Evolutionary conservation across 2,329 filamentous ascomycete species (phyloP).

Genomic region (Dothistroma pini): DNA sequence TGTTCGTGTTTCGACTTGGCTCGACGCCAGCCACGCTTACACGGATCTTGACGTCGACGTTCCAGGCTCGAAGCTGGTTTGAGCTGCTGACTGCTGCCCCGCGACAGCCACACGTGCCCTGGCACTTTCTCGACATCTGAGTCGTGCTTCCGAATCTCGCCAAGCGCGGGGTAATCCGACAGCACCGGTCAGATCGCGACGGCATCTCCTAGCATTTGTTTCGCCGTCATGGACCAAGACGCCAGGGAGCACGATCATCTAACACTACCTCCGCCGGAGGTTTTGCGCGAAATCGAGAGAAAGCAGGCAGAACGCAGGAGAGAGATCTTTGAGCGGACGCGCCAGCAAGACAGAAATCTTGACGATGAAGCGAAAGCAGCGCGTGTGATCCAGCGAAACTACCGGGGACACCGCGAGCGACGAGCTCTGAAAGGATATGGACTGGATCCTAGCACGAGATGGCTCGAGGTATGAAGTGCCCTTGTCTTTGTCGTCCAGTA

Average conservation of each 20-base stretch:
- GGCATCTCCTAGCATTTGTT: neutral
- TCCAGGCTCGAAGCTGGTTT: neutral
- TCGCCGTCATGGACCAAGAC: neutral
- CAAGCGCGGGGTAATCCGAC: neutral
- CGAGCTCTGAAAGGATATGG: constrained; percentile 66
- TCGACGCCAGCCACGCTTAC: neutral
- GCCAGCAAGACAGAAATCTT: constrained; percentile 4
- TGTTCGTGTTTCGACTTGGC: neutral
- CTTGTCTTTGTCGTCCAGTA: constrained; percentile 1
- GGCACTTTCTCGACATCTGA: neutral
- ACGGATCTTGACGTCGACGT: neutral
- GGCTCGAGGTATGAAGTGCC: constrained; percentile 57
- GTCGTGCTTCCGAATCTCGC: neutral
- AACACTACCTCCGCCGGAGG: constrained; percentile 32
- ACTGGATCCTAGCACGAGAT: constrained; percentile 66
- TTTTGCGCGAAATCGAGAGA: constrained; percentile 33
- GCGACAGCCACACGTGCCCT: neutral
- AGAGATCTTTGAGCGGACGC: constrained; percentile 24
- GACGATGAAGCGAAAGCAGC: constrained; percentile 28
- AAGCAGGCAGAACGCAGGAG: constrained; percentile 33
- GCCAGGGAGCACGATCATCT: constrained; percentile 16
- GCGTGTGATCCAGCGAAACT: constrained; percentile 54
- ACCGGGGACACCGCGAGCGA: constrained; percentile 70
- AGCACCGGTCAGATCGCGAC: neutral
- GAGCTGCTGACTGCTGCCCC: neutral